Evolutionary conservation across 352 stramenopile genomes (phyloP), one percentile per base, ranked within the genome.

Genomic region (Phytophthora tubulina): DNA sequence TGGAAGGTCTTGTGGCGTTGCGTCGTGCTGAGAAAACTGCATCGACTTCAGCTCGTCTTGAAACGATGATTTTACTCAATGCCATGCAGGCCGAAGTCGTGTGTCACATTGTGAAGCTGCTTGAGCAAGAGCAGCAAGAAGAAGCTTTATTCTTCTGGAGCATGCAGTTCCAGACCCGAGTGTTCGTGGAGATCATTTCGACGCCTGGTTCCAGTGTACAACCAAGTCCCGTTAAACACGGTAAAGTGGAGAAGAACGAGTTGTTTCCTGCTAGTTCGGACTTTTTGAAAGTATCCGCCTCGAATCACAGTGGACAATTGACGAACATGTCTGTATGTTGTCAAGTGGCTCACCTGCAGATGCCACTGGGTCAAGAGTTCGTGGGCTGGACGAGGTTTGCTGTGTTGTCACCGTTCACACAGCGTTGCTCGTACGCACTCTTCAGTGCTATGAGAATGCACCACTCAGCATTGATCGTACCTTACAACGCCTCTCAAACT

Each of bases 351-450:
- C 75, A 88, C 30, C 42, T 88, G 1, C 64, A 88, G 4, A 68
- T 88, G 11, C 39, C 60, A 0, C 57, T 91, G n/a, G 82, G 85
- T 1, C 75, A 76, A 35, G 85, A 92, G n/a, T 88, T 81, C 51
- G 64, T 82, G 5, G 80, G 80, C 11, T 82, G 59, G 50, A 35
- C 32, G 6, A 73, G 81, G 9, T 39, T 85, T 27, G 56, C 67
- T 1, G 45, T 85, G 3, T 27, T 92, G 21, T 80, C 80, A 4
- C 82, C 82, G 0, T 71, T 91, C n/a, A 85, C 82, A 0, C 64
- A 91, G 21, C 70, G 82, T 2, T 91, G 85, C 50, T 58, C 64
- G 6, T 92, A 82, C 38, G 75, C 80, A 5, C 67, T 92, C 1
- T 79, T 85, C 15, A 79, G 63, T 39, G 81, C 79, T 3, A 35